phyloP scores from a whole-genome alignment of 2,329 filamentous ascomycete genomes.

The Penicillium italicum region DNA sequence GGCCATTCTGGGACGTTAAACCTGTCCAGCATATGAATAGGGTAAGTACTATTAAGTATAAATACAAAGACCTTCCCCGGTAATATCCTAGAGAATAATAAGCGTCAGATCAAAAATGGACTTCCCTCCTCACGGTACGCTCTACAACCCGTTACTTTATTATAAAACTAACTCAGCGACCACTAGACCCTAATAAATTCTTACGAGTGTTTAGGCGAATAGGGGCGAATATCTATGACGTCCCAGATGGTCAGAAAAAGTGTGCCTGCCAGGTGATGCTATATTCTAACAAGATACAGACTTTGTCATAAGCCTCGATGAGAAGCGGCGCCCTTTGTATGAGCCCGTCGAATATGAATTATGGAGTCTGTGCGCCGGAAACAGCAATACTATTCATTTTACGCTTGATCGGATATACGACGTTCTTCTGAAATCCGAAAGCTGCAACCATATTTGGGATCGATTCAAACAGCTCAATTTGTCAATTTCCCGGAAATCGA shows the following conservation, averaged over 20 bases:
- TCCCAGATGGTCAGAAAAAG: not conserved
- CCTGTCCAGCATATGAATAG: not conserved
- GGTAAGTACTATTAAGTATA: not conserved
- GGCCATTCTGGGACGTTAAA: not conserved
- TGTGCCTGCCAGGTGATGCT: not conserved
- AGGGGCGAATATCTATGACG: not conserved
- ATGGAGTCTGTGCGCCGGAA: not conserved
- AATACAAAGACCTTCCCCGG: not conserved
- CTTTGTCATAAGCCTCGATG: not conserved
- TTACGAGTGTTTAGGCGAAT: not conserved
- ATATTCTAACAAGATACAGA: not conserved
- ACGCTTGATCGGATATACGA: not conserved
- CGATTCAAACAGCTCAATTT: not conserved
- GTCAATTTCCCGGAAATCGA: not conserved
- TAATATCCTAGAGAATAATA: not conserved
- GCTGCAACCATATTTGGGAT: not conserved
- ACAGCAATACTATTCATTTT: not conserved
- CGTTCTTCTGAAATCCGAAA: not conserved
- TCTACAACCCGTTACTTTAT: not conserved
- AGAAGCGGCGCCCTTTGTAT: fast-evolving
- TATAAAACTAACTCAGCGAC: not conserved
- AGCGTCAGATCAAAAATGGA: not conserved
- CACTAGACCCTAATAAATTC: not conserved
- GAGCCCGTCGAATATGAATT: not conserved
- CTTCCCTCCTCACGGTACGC: not conserved